A percentile compares a stretch with the other conserved stretches of the same genome.
Conservation (phyloP, 73 alveolate species). For the Paramecium biaurelia region DNA sequence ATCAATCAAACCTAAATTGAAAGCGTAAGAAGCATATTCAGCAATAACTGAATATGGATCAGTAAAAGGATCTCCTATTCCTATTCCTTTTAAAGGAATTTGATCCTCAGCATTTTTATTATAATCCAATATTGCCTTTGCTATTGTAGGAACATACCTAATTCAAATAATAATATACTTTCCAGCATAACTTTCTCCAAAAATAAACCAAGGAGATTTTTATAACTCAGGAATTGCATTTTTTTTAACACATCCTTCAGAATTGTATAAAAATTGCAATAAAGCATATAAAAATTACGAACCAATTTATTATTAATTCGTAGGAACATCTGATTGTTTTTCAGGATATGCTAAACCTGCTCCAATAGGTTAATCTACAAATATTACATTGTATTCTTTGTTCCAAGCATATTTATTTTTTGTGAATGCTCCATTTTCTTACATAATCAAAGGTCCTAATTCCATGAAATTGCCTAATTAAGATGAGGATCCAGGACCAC, state of each 20-base stretch:
- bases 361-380: slow-evolving; percentile 62
- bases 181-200: slow-evolving; percentile 96
- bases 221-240: neutral
- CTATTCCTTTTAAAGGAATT: slow-evolving; percentile 31
- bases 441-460: slow-evolving; percentile 30
- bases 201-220: slow-evolving; percentile 18
- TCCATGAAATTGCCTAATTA: slow-evolving; percentile 43
- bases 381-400: slow-evolving; percentile 40
- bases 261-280: neutral
- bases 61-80: slow-evolving; percentile 39
- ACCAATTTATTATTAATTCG: slow-evolving; percentile 30
- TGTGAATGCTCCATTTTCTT: neutral
- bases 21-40: neutral
- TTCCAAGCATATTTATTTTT: slow-evolving; percentile 22
- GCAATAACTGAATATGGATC: slow-evolving; percentile 40
- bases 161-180: neutral
- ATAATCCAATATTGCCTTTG: slow-evolving; percentile 61
- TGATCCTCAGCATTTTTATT: neutral
- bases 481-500: slow-evolving; percentile 62
- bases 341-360: slow-evolving; percentile 50
- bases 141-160: slow-evolving; percentile 87
- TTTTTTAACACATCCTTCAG: slow-evolving; percentile 25
- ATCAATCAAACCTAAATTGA: slow-evolving; percentile 15
- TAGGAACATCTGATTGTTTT: neutral
- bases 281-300: slow-evolving; percentile 34